A percentile compares a stretch with the other conserved stretches of the same genome.
phyloP scores from a whole-genome alignment of 1,284 basidiomycete species.

The Jaminaea rosea region DNA sequence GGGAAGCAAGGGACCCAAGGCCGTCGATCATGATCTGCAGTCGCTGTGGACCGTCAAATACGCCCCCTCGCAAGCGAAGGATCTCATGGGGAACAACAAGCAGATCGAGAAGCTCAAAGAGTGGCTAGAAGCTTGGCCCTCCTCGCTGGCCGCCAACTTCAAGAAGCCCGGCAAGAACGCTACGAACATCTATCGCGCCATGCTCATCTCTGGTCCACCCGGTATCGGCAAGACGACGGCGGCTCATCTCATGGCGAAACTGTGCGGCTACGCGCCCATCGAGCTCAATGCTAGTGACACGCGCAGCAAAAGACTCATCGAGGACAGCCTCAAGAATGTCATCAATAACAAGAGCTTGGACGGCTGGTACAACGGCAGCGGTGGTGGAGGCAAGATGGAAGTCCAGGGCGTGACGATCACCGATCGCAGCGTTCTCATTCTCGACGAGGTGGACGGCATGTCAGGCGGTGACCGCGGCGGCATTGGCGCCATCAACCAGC shows the following conservation, averaged over 20 bases:
- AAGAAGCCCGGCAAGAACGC: constrained; percentile 90
- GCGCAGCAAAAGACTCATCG: constrained; percentile 90
- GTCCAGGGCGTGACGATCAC: constrained; percentile 54
- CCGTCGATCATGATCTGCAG: not conserved
- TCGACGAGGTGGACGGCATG: constrained; percentile 99
- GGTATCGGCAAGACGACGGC: constrained; percentile 97
- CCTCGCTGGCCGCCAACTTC: constrained; percentile 50
- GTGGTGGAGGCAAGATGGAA: constrained; percentile 6
- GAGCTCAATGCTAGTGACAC: constrained; percentile 94
- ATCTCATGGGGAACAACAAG: constrained; percentile 90
- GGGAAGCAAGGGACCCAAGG: constrained; percentile 44
- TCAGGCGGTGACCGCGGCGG: constrained; percentile 93
- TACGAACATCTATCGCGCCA: constrained; percentile 74
- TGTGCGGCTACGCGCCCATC: constrained; percentile 80
- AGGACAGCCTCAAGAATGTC: constrained; percentile 54
- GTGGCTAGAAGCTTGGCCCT: constrained; percentile 76
- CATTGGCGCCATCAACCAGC: constrained; percentile 77
- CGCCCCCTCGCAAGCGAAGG: constrained; percentile 74
- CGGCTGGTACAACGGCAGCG: constrained; percentile 60
- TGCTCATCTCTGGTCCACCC: constrained; percentile 84
- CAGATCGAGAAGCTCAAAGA: constrained; percentile 70
- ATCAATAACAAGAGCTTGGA: constrained; percentile 65
- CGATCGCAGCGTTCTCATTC: constrained; percentile 77
- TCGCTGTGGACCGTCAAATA: constrained; percentile 88
- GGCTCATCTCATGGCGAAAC: constrained; percentile 80